phyloP scores from a whole-genome alignment of 257 asterid species.

The Gentiana macrophylla region DNA sequence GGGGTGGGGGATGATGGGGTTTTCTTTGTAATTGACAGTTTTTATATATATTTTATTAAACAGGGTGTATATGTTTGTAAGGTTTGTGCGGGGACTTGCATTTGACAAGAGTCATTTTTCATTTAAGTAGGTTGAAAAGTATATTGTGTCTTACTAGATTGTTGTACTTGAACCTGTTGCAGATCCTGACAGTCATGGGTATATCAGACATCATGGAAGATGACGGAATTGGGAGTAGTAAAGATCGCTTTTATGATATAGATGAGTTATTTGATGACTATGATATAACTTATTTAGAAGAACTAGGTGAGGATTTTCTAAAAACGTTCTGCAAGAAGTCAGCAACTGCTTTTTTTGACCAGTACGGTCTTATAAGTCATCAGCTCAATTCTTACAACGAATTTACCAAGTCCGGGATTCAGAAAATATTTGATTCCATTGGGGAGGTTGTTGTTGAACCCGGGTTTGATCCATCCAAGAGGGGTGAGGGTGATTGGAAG shows the following conservation, averaged over 20 bases:
- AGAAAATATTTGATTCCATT: slow-evolving; percentile 54
- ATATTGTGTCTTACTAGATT: neutral
- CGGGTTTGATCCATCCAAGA: slow-evolving; percentile 70
- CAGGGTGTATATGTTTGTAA: too few relatives aligned
- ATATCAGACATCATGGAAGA: slow-evolving; percentile 9
- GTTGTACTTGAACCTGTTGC: neutral
- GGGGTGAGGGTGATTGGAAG: slow-evolving; percentile 74
- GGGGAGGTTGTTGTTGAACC: slow-evolving; percentile 75
- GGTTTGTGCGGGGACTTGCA: too few relatives aligned
- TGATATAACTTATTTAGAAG: slow-evolving; percentile 28
- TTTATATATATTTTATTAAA: too few relatives aligned
- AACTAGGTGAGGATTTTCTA: slow-evolving; percentile 32
- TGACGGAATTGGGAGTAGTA: slow-evolving; percentile 15
- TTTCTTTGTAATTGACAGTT: too few relatives aligned
- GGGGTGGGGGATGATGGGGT: too few relatives aligned
- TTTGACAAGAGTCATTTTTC: too few relatives aligned
- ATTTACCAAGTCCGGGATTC: slow-evolving; percentile 58
- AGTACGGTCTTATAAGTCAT: slow-evolving; percentile 73
- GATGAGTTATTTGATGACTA: slow-evolving; percentile 46
- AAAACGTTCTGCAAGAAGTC: slow-evolving; percentile 56
- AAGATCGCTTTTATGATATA: slow-evolving; percentile 18
- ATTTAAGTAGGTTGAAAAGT: too few relatives aligned
- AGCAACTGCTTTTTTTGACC: slow-evolving; percentile 54
- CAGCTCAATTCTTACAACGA: slow-evolving; percentile 77
- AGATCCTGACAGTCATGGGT: slow-evolving; percentile 4